Evolutionary conservation across 2,329 filamentous ascomycete genomes (phyloP).

Genomic region (Exophiala sideris): DNA sequence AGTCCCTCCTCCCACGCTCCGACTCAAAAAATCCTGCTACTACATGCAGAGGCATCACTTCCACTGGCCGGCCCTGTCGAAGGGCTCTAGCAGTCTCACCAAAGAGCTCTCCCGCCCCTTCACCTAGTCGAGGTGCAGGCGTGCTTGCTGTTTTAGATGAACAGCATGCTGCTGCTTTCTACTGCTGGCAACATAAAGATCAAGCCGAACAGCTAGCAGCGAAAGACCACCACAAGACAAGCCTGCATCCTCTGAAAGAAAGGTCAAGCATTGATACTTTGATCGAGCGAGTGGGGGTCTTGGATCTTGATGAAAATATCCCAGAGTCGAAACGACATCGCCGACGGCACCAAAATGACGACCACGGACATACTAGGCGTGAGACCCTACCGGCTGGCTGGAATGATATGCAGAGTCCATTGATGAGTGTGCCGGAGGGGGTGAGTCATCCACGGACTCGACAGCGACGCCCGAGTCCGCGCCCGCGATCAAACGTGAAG

Average conservation of each 20-base stretch:
- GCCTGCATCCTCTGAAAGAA: slow-evolving; percentile 57
- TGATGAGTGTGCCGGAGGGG: slow-evolving; percentile 44
- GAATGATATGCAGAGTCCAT: slow-evolving; percentile 43
- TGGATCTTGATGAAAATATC: slow-evolving; percentile 55
- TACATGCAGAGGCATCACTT: slow-evolving; percentile 85
- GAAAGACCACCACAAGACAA: slow-evolving; percentile 49
- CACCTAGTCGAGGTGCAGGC: slow-evolving; percentile 29
- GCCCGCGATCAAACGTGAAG: slow-evolving; percentile 27
- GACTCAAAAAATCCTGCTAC: slow-evolving; percentile 81
- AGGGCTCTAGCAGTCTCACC: slow-evolving; percentile 58
- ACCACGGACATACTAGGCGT: slow-evolving; percentile 16
- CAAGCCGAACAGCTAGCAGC: slow-evolving; percentile 59
- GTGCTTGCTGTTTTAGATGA: slow-evolving; percentile 30
- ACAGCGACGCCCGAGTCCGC: slow-evolving; percentile 9
- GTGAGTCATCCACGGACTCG: slow-evolving; percentile 26
- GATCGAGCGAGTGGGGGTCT: slow-evolving; percentile 70
- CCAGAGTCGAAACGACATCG: slow-evolving; percentile 23
- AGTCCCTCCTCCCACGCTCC: slow-evolving; percentile 70
- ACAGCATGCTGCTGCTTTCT: slow-evolving; percentile 48
- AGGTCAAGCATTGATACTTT: slow-evolving; percentile 84
- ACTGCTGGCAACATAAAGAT: slow-evolving; percentile 94
- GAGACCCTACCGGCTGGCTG: slow-evolving; percentile 41
- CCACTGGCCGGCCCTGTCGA: slow-evolving; percentile 77
- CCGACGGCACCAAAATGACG: slow-evolving; percentile 21
- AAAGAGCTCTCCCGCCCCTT: slow-evolving; percentile 32